Evolutionary conservation across 306 rosid genomes (phyloP), one percentile per base, ranked within the genome.

Genomic region (Cotoneaster glaucophyllus): DNA sequence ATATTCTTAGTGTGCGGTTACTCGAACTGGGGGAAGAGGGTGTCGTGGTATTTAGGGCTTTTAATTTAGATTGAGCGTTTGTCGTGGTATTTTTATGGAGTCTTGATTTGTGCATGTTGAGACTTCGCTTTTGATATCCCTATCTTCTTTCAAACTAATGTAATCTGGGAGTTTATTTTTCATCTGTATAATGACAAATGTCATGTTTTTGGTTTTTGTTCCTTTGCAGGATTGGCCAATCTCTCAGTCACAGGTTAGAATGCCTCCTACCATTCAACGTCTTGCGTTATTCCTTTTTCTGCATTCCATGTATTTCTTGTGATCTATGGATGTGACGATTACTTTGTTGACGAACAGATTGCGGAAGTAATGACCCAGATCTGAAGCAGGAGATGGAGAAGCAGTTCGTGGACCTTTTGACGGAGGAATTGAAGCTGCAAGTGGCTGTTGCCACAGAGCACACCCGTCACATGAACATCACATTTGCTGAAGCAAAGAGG

Each of bases 361-460:
- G 99, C 9, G 97, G 93, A 52, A 77, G 96, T 69, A 92, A 82
- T 79, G 97, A 95, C 77, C 97, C 99, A 4, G 99, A 92, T 69
- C 85, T 92, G 52, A 92, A 85, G 90, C 91, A 85, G 72, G 99
- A 95, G 84, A 90, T 95, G 99, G 97, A 95, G 86, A 95, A 95
- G 89, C 97, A 92, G 59, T 87, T 90, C 78, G 97, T 95, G 80
- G 99, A 95, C 76, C 97, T 95, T 44, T 86, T 95, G 19, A 81
- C 93, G 0, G 99, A 95, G 80, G 99, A 95, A 85, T 81, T 95
- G 78, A 95, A 89, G 86, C 83, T 95, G 80, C 99, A 95, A 82
- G 93, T 88, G 80, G 80, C 96, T 41, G 99, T 95, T 75, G 63
- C 92, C 1, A 77, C 87, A 32, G 99, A 92, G 52, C 92, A 85